A percentile compares a stretch with the other conserved stretches of the same genome.
phyloP scores from a whole-genome alignment of 352 stramenopile species.

The Pythium dissimile region DNA sequence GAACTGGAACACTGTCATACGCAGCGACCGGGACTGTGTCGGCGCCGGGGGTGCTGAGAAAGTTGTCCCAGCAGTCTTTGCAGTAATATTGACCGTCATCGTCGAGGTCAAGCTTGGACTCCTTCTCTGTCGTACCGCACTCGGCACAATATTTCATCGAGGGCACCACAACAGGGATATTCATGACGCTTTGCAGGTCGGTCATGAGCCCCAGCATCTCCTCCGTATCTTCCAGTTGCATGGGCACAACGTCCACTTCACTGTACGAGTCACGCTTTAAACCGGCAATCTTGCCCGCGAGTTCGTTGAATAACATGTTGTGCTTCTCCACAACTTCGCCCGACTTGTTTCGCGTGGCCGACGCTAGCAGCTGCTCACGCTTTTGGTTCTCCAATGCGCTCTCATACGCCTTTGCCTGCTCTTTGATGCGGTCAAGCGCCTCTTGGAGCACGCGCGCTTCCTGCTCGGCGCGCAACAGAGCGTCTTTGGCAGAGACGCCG shows the following conservation, averaged over 20 bases:
- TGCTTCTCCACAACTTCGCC: slow-evolving; percentile 72
- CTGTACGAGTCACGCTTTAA: slow-evolving; percentile 77
- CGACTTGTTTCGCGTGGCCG: slow-evolving; percentile 71
- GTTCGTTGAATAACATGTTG: slow-evolving; percentile 80
- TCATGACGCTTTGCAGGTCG: slow-evolving; percentile 77
- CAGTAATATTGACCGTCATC: slow-evolving; percentile 85
- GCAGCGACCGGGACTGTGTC: slow-evolving; percentile 1
- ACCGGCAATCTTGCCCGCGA: slow-evolving; percentile 62
- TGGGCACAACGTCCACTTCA: slow-evolving; percentile 62
- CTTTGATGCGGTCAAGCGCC: slow-evolving; percentile 80
- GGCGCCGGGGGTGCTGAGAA: slow-evolving; percentile 48
- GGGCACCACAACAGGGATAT: slow-evolving; percentile 73
- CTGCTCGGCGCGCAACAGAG: slow-evolving; percentile 58
- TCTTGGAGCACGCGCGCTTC: slow-evolving; percentile 77
- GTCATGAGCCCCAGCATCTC: slow-evolving; percentile 69
- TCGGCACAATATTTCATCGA: slow-evolving; percentile 77
- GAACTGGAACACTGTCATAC: not conserved
- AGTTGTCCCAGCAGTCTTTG: slow-evolving; percentile 87
- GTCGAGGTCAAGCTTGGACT: slow-evolving; percentile 75
- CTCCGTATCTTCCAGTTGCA: slow-evolving; percentile 54
- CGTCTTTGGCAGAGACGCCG: slow-evolving; percentile 57
- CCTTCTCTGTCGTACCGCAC: slow-evolving; percentile 70
- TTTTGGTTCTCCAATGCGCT: slow-evolving; percentile 73
- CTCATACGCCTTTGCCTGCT: slow-evolving; percentile 84
- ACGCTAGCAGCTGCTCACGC: slow-evolving; percentile 56